Percentiles rank a stretch among this genome's conserved stretches.
Evolutionary conservation across 1,139 yeast species (phyloP).

Genomic region (Scheffersomyces illinoinensis): DNA sequence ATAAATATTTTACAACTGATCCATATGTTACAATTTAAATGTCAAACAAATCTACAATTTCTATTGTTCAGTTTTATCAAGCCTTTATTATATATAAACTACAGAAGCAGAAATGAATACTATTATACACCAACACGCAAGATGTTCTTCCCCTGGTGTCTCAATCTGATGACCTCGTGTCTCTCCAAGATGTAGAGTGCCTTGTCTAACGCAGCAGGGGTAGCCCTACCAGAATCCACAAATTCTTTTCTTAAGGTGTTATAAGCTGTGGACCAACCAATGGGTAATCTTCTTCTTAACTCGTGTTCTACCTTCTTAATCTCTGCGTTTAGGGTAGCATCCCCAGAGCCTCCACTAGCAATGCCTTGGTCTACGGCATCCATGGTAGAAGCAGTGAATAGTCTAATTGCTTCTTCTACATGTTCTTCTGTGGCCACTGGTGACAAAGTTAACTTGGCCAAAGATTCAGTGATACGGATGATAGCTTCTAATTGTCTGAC

Average conservation of each 20-base stretch:
- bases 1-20: neutral
- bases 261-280: slow-evolving; percentile 95
- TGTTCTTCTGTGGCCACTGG: slow-evolving; percentile 88
- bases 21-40: neutral
- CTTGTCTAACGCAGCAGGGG: slow-evolving; percentile 76
- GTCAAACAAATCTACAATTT: neutral
- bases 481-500: slow-evolving; percentile 97
- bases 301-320: slow-evolving; percentile 81
- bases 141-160: slow-evolving; percentile 86
- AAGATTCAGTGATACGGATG: slow-evolving; percentile 90
- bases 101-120: neutral
- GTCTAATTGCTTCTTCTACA: slow-evolving; percentile 92
- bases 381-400: slow-evolving; percentile 97
- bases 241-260: slow-evolving; percentile 82
- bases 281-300: slow-evolving; percentile 85
- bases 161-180: slow-evolving; percentile 80
- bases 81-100: neutral
- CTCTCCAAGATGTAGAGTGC: slow-evolving; percentile 82
- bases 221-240: slow-evolving; percentile 67
- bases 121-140: slow-evolving; percentile 72
- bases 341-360: slow-evolving; percentile 42
- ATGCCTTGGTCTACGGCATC: slow-evolving; percentile 92
- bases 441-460: slow-evolving; percentile 81
- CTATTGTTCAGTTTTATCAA: neutral
- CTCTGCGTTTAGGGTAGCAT: slow-evolving; percentile 61